These are phyloP conservation scores for Malassezia vespertilionis DNA, from an alignment of 1,284 basidiomycete species.

Conservation along the genomic window DNA sequence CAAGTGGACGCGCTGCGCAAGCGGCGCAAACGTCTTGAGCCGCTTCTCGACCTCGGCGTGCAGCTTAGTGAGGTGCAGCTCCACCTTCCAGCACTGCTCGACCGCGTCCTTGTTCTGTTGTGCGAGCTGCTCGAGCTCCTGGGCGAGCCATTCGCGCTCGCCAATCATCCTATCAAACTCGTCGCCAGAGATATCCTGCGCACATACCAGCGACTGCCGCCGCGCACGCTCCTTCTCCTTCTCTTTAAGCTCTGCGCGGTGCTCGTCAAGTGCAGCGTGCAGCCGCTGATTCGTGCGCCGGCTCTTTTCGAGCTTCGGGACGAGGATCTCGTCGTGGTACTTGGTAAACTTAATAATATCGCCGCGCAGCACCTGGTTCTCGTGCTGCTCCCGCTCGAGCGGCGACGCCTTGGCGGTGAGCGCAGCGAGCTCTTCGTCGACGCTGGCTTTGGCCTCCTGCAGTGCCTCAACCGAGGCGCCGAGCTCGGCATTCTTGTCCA, in stretches of 20 bases:
- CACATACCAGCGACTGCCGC: slow-evolving; percentile 31
- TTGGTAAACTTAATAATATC: slow-evolving; percentile 40
- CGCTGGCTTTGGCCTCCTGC: slow-evolving; percentile 23
- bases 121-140: slow-evolving; percentile 26
- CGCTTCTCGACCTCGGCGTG: slow-evolving; percentile 37
- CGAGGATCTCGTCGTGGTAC: slow-evolving; percentile 38
- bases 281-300: slow-evolving; percentile 31
- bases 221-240: slow-evolving; percentile 26
- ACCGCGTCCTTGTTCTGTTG: slow-evolving; percentile 28
- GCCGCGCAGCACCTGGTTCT: slow-evolving; percentile 30
- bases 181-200: slow-evolving; percentile 38
- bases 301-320: slow-evolving; percentile 40
- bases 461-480: slow-evolving; percentile 20
- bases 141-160: slow-evolving; percentile 30
- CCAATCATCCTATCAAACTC: slow-evolving; percentile 37
- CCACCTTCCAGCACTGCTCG: slow-evolving; percentile 29
- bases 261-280: slow-evolving; percentile 21
- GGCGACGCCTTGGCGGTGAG: slow-evolving; percentile 32
- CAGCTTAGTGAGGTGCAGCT: slow-evolving; percentile 34
- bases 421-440: slow-evolving; percentile 27
- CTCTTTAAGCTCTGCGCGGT: slow-evolving; percentile 28
- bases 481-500: slow-evolving; percentile 18
- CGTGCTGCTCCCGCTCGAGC: slow-evolving; percentile 28
- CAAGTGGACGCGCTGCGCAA: slow-evolving; percentile 27
- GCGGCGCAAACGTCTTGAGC: slow-evolving; percentile 27